These are phyloP conservation scores for Claviceps spartinae DNA, from an alignment of 2,329 filamentous ascomycete species.

Conservation along the genomic window DNA sequence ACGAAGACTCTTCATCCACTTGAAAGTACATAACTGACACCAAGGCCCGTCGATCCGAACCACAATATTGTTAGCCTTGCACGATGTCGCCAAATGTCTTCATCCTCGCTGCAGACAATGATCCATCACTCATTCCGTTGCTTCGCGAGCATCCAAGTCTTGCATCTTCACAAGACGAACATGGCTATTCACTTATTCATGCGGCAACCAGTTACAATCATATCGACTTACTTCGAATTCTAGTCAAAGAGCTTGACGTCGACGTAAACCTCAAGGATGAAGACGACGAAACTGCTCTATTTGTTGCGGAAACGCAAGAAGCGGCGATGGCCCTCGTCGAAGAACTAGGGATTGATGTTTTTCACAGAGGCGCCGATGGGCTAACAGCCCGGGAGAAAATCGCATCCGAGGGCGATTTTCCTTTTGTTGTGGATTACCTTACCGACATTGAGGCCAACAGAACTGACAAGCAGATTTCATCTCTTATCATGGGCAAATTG, in stretches of 20 bases:
- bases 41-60: background rate
- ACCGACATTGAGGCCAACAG: slow-evolving; percentile 17
- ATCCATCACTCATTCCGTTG: slow-evolving; percentile 56
- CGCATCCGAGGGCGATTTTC: slow-evolving; percentile 62
- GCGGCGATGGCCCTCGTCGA: slow-evolving; percentile 71
- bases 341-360: slow-evolving; percentile 59
- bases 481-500: slow-evolving; percentile 16
- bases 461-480: slow-evolving; percentile 16
- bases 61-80: background rate
- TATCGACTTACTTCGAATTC: slow-evolving; percentile 58
- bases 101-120: slow-evolving; percentile 72
- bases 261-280: slow-evolving; percentile 75
- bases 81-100: slow-evolving; percentile 43
- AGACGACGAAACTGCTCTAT: slow-evolving; percentile 88
- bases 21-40: background rate
- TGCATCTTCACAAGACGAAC: slow-evolving; percentile 68
- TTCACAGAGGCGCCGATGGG: slow-evolving; percentile 56
- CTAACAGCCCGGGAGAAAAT: slow-evolving; percentile 73
- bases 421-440: slow-evolving; percentile 62
- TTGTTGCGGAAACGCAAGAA: slow-evolving; percentile 71
- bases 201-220: slow-evolving; percentile 90
- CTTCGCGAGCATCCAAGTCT: slow-evolving; percentile 62
- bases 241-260: slow-evolving; percentile 65
- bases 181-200: slow-evolving; percentile 90
- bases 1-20: no score